A percentile compares a stretch with the other conserved stretches of the same genome.
phyloP scores from a whole-genome alignment of 805 yeast species.

The Candida parachauliodes region DNA sequence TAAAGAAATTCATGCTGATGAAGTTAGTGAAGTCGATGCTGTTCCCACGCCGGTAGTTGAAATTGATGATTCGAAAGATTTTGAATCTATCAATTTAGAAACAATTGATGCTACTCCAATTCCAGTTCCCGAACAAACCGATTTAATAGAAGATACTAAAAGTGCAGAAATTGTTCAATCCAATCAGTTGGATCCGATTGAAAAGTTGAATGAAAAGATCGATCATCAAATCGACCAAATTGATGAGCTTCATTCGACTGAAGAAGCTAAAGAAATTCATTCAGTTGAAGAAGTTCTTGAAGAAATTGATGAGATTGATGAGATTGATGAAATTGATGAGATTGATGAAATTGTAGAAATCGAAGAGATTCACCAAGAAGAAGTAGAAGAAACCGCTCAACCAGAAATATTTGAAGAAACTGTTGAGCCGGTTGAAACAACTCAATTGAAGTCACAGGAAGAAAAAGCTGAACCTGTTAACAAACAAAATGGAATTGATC shows the following conservation, averaged over 20 bases:
- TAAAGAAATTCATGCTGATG: slow-evolving; percentile 4
- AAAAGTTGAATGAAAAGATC: neutral
- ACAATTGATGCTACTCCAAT: slow-evolving; percentile 4
- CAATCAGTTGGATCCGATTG: too few species aligned
- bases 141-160: neutral
- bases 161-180: neutral
- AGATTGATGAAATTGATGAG: slow-evolving; percentile 11
- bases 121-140: neutral
- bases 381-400: neutral
- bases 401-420: neutral
- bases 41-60: slow-evolving; percentile 5
- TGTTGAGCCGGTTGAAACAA: neutral
- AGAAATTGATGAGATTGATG: too few species aligned
- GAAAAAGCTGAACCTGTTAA: too few species aligned
- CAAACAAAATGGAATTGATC: too few species aligned
- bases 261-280: too few species aligned
- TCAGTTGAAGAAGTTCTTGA: too few species aligned
- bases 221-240: neutral
- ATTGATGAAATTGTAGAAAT: slow-evolving; percentile 3
- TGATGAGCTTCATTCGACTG: neutral
- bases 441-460: neutral
- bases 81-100: neutral
- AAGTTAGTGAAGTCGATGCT: slow-evolving; percentile 2
- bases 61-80: neutral
- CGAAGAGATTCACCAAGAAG: slow-evolving; percentile 1